Evolutionary conservation across 139 green algal species (phyloP).

Genomic region (Diplosphaera chodatii): DNA sequence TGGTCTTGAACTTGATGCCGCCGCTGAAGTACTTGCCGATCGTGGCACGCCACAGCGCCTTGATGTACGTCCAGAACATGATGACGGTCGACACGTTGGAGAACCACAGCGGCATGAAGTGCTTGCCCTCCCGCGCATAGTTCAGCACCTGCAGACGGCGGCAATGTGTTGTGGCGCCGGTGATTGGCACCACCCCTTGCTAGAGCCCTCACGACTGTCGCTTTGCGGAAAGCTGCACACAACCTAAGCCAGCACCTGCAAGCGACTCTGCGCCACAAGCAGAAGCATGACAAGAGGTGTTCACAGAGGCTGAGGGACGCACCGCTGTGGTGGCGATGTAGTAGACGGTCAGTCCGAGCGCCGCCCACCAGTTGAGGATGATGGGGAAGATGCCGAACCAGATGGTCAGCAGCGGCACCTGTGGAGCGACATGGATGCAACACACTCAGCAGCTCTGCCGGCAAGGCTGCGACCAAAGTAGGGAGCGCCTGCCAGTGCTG

Average conservation of each 20-base stretch:
- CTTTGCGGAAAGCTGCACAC: no score
- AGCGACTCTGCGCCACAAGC: no score
- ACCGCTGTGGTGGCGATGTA: conserved; percentile 7
- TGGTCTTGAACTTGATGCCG: conserved; percentile 49
- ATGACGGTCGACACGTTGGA: conserved; percentile 43
- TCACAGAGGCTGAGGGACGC: no score
- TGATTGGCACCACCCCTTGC: no score
- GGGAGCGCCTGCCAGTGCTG: no score
- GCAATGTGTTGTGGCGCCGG: no score
- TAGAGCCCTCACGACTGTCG: no score
- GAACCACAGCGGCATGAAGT: conserved; percentile 44
- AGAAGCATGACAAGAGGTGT: no score
- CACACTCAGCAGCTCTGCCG: no score
- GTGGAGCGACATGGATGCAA: no score
- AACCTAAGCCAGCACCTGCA: no score
- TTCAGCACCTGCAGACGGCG: conserved; percentile 14
- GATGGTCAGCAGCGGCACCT: conserved; percentile 32
- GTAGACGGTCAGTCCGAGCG: conserved; percentile 25
- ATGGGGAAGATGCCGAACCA: conserved; percentile 34
- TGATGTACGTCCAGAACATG: conserved; percentile 47
- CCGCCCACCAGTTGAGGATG: conserved; percentile 8
- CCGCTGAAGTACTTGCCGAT: background rate
- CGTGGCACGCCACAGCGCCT: conserved; percentile 39
- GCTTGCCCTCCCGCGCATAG: conserved; percentile 14
- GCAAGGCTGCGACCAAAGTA: no score